A percentile compares a stretch with the other conserved stretches of the same genome.
phyloP scores from a whole-genome alignment of 345 rosid genomes.

The Eucalyptus sp. region DNA sequence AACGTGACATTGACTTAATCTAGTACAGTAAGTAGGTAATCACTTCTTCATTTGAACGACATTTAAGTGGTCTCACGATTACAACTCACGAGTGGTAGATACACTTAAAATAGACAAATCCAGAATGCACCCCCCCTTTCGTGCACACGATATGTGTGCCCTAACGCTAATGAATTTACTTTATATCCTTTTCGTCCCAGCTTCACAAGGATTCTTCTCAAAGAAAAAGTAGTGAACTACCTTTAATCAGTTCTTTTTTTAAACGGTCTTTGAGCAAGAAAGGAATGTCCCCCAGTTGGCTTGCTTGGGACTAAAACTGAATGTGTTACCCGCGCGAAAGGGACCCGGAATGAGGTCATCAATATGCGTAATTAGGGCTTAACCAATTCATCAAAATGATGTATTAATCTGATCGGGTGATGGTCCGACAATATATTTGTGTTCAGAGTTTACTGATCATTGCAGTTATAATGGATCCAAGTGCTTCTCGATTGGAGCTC shows the following conservation, averaged over 20 bases:
- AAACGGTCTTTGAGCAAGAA: neutral
- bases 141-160: neutral
- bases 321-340: neutral
- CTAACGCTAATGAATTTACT: neutral
- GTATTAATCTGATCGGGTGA: too few species aligned
- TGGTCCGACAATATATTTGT: neutral
- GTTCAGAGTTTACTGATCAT: rapidly evolving
- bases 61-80: too few species aligned
- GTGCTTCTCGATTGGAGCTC: neutral
- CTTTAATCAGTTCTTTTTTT: neutral
- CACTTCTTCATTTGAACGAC: too few species aligned
- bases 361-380: neutral
- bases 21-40: too few species aligned
- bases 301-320: neutral
- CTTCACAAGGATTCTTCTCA: neutral
- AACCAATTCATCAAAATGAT: neutral
- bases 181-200: neutral
- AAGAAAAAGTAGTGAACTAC: neutral
- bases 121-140: too few species aligned
- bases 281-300: neutral
- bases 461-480: neutral
- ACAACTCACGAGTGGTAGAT: too few species aligned
- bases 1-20: too few species aligned
- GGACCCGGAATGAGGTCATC: neutral
- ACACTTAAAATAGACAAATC: too few species aligned